A percentile compares a stretch with the other conserved stretches of the same genome.
Evolutionary conservation across 805 yeast species (phyloP).

Genomic region (Cephaloascus albidus): DNA sequence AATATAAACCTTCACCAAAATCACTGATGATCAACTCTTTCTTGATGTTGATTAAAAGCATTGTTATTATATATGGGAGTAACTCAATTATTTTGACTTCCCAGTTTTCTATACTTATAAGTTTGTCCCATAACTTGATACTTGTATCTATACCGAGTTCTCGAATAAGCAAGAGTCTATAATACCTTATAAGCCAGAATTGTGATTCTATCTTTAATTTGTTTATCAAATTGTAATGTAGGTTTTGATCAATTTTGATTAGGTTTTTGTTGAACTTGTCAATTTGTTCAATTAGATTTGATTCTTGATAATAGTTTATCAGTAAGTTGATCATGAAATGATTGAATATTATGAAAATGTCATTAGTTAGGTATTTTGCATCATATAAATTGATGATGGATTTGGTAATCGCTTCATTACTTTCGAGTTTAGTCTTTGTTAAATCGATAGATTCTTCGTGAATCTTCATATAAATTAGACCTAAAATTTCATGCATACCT

Average conservation of each 20-base stretch:
- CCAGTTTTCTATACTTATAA: constrained; percentile 16
- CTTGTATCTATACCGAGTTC: constrained; percentile 31
- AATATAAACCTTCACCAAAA: constrained; percentile 35
- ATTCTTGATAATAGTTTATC: constrained; percentile 33
- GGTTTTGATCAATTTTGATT: constrained; percentile 34
- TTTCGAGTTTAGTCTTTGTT: constrained; percentile 2
- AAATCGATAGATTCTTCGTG: constrained; percentile 26
- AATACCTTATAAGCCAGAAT: constrained; percentile 43
- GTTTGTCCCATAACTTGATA: constrained; percentile 30
- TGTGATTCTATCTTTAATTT: constrained; percentile 37
- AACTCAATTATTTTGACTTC: constrained; percentile 17
- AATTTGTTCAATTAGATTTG: constrained; percentile 29
- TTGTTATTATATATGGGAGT: constrained; percentile 27
- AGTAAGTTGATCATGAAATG: constrained; percentile 32
- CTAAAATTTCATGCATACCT: constrained; percentile 44
- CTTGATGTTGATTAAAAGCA: constrained; percentile 32
- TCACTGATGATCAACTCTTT: constrained; percentile 33
- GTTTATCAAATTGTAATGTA: constrained; percentile 33
- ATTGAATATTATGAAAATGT: constrained; percentile 35
- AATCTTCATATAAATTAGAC: constrained; percentile 32
- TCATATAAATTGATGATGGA: constrained; percentile 24
- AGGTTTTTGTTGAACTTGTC: constrained; percentile 30
- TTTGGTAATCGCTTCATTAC: constrained; percentile 4
- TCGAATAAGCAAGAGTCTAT: constrained; percentile 32
- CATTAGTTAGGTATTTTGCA: constrained; percentile 22